Evolutionary conservation across 768 basidiomycete species (phyloP).

Genomic region (Mrakia gelida): DNA sequence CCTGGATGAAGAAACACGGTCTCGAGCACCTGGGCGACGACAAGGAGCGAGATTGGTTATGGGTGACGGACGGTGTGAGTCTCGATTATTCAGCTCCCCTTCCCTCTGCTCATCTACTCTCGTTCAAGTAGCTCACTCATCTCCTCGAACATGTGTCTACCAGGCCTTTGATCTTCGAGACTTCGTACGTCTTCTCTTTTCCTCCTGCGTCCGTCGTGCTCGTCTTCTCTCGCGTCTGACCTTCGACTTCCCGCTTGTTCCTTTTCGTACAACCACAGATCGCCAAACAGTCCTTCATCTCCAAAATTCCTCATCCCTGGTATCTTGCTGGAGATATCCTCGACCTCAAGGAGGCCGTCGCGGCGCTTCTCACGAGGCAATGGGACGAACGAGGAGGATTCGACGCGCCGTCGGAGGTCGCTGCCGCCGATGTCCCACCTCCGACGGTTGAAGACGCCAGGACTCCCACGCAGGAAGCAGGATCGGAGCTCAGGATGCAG

Average conservation of each 20-base stretch:
- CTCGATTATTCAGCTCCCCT: background rate
- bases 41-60: slow-evolving; percentile 8
- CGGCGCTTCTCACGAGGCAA: background rate
- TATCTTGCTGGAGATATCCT: slow-evolving; percentile 39
- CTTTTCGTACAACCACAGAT: background rate
- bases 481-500: background rate
- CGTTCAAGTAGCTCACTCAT: slow-evolving; percentile 34
- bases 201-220: background rate
- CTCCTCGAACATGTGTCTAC: background rate
- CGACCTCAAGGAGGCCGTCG: slow-evolving; percentile 27
- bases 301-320: slow-evolving; percentile 54
- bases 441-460: background rate
- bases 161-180: slow-evolving; percentile 68
- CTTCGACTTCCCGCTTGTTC: background rate
- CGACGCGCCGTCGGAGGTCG: background rate
- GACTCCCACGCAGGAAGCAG: background rate
- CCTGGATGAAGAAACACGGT: slow-evolving; percentile 66
- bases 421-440: background rate
- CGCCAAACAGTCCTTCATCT: slow-evolving; percentile 85
- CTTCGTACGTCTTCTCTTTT: slow-evolving; percentile 51
- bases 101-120: background rate
- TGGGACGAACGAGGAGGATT: slow-evolving; percentile 10
- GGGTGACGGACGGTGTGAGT: slow-evolving; percentile 39
- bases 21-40: slow-evolving; percentile 44
- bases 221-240: too few relatives aligned